Evolutionary conservation across 805 yeast species (phyloP).

Genomic region (Sugiyamaella lignohabitans): DNA sequence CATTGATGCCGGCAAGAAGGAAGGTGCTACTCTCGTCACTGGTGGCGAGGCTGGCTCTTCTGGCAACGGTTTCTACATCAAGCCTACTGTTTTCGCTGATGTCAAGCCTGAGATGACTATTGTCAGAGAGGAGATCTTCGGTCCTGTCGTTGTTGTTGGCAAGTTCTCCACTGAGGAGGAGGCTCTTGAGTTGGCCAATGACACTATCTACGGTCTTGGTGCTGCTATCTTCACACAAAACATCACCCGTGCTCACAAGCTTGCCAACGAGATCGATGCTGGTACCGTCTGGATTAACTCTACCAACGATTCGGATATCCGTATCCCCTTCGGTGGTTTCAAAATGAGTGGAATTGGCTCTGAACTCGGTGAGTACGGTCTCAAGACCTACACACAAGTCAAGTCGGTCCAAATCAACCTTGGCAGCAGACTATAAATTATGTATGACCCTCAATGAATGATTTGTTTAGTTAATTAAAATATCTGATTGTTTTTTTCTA

Average conservation of each 20-base stretch:
- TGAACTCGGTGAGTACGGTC: slow-evolving; percentile 85
- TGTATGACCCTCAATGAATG: too few relatives aligned
- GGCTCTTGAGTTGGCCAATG: slow-evolving; percentile 70
- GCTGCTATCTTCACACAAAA: slow-evolving; percentile 83
- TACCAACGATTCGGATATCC: slow-evolving; percentile 79
- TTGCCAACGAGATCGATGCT: slow-evolving; percentile 66
- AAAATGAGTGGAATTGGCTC: slow-evolving; percentile 89
- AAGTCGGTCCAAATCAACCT: slow-evolving; percentile 59
- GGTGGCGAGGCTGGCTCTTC: slow-evolving; percentile 59
- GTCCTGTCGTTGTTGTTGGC: slow-evolving; percentile 82
- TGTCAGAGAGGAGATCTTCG: slow-evolving; percentile 87
- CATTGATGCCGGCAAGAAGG: slow-evolving; percentile 68
- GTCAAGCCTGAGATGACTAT: slow-evolving; percentile 68
- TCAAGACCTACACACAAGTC: slow-evolving; percentile 76
- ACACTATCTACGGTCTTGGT: slow-evolving; percentile 62
- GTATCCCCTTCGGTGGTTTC: slow-evolving; percentile 90
- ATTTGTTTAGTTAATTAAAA: too few relatives aligned
- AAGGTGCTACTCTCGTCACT: slow-evolving; percentile 75
- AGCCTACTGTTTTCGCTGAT: slow-evolving; percentile 82
- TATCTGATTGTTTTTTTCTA: too few relatives aligned
- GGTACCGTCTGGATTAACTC: slow-evolving; percentile 93
- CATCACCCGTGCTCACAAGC: slow-evolving; percentile 67
- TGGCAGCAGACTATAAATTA: slow-evolving; percentile 15
- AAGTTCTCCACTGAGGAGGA: slow-evolving; percentile 81
- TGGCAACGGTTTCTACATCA: slow-evolving; percentile 39